Evolutionary conservation across 2,329 filamentous ascomycete species (phyloP).

Genomic region (Penicillium sp.): DNA sequence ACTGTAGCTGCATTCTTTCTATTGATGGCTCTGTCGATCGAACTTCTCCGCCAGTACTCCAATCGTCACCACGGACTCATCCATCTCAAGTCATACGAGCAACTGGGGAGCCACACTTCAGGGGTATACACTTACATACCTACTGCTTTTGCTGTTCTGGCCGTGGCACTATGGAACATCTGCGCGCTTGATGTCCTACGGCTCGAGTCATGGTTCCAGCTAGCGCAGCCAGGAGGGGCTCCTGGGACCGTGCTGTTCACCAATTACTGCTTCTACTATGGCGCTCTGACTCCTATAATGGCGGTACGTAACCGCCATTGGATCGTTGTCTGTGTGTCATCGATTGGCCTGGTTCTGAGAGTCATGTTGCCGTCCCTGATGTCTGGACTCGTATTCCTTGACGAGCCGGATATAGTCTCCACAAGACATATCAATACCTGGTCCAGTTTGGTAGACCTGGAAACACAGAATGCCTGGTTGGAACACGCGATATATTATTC

Average conservation of each 20-base stretch:
- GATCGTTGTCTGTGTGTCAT: constrained; percentile 15
- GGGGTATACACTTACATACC: constrained; percentile 16
- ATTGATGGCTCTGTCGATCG: constrained; percentile 8
- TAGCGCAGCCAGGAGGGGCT: constrained; percentile 11
- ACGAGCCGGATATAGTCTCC: constrained; percentile 2
- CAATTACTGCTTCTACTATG: constrained; percentile 21
- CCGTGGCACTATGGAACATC: constrained; percentile 15
- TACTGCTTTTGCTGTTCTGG: constrained; percentile 15
- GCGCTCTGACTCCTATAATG: constrained; percentile 14
- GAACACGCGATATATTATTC: neutral
- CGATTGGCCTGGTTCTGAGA: constrained; percentile 14
- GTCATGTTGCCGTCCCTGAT: constrained; percentile 17
- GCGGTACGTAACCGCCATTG: constrained; percentile 22
- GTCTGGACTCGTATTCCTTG: constrained; percentile 17
- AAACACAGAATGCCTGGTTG: constrained; percentile 2
- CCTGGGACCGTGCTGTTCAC: constrained; percentile 18
- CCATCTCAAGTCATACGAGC: constrained; percentile 9
- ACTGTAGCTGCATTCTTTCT: constrained; percentile 11
- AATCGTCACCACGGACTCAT: constrained; percentile 11
- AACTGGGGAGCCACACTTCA: constrained; percentile 1
- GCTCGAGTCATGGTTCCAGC: constrained; percentile 23
- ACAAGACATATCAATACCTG: constrained; percentile 9
- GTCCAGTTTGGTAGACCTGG: constrained; percentile 8
- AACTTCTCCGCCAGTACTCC: constrained; percentile 15
- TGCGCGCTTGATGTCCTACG: constrained; percentile 20